Conservation (phyloP, 805 yeast genomes). For the Isabelozyma pseudorhagii region DNA sequence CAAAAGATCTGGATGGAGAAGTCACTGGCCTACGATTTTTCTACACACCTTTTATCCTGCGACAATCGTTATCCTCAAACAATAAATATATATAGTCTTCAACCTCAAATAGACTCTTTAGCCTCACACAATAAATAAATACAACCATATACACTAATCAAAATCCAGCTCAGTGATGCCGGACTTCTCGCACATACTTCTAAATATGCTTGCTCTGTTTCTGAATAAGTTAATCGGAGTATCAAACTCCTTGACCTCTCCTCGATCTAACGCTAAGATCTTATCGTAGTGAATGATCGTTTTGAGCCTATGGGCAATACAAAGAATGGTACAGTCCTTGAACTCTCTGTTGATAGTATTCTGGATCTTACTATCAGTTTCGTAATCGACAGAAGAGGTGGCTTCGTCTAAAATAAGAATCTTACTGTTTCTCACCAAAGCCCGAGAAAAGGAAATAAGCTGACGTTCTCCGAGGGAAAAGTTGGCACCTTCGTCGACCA, state of each 20-base stretch:
- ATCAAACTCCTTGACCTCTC: conserved; percentile 23
- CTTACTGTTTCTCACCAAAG: conserved; percentile 11
- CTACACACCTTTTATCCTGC: too few species aligned
- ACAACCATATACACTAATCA: not conserved
- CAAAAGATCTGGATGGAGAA: too few species aligned
- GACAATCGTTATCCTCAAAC: too few species aligned
- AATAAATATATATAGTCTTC: too few species aligned
- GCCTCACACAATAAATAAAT: too few species aligned
- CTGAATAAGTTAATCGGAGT: conserved; percentile 24
- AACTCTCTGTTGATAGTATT: conserved; percentile 12
- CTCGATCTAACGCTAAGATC: conserved; percentile 19
- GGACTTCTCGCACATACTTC: conserved; percentile 25
- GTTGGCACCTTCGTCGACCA: conserved; percentile 12
- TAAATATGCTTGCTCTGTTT: conserved; percentile 18
- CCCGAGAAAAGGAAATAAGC: conserved; percentile 14
- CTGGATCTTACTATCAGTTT: conserved; percentile 13
- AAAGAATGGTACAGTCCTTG: conserved; percentile 11
- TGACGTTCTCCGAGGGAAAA: conserved; percentile 16
- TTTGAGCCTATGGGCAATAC: conserved; percentile 16
- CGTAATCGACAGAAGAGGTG: conserved; percentile 16
- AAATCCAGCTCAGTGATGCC: conserved; percentile 21
- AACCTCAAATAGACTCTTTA: too few species aligned
- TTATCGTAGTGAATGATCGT: conserved; percentile 12
- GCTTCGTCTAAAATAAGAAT: conserved; percentile 16
- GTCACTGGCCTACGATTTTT: too few species aligned